These are phyloP conservation scores for Cardamine resedifolia DNA, from an alignment of 345 rosid species.

Conservation along the genomic window DNA sequence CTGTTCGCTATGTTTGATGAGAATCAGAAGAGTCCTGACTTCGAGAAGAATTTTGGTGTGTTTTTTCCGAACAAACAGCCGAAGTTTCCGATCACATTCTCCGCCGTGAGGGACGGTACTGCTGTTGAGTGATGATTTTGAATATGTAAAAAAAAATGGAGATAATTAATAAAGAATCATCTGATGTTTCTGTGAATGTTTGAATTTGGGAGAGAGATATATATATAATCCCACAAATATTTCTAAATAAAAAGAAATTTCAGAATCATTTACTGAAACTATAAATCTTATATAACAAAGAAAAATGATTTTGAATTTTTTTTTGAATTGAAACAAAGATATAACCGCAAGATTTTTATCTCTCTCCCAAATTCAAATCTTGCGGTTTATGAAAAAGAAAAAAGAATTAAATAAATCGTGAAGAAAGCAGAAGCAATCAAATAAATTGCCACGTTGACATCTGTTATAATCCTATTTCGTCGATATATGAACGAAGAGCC, in stretches of 20 bases:
- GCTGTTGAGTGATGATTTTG: constrained; percentile 18
- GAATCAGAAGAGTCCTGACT: constrained; percentile 37
- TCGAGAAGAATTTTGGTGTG: constrained; percentile 38
- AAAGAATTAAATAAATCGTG: too few relatives aligned
- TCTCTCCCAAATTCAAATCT: too few relatives aligned
- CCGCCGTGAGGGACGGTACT: constrained; percentile 2
- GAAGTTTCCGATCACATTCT: constrained; percentile 11
- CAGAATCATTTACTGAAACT: background rate
- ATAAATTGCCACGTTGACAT: too few relatives aligned
- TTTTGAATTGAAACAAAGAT: too few relatives aligned
- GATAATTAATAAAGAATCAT: constrained; percentile 17
- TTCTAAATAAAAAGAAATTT: too few relatives aligned
- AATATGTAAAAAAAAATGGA: too few relatives aligned
- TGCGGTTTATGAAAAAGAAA: too few relatives aligned
- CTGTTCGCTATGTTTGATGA: constrained; percentile 42
- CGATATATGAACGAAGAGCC: background rate
- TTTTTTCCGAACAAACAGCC: constrained; percentile 38
- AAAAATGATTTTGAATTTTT: background rate
- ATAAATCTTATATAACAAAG: background rate
- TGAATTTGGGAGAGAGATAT: background rate
- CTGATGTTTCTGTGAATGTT: background rate
- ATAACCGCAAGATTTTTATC: too few relatives aligned
- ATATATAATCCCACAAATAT: background rate
- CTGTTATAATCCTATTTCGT: background rate
- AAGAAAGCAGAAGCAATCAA: too few relatives aligned